Base-by-base conservation (phyloP, 2,329 filamentous ascomycete species). In the Penicillium palitans region DNA sequence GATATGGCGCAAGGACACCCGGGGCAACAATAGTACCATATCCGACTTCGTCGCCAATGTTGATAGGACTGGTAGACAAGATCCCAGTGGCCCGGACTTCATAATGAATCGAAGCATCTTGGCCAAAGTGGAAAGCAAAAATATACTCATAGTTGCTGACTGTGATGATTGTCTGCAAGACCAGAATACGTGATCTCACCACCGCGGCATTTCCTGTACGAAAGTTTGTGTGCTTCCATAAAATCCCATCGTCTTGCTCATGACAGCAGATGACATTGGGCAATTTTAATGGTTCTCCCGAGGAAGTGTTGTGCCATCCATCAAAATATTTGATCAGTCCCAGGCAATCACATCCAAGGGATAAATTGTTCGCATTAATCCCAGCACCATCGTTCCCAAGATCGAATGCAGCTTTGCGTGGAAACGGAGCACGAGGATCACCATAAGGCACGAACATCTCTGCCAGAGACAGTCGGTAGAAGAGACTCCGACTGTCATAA, bases 401-500 rank as follows among this genome's bases (percentile, higher is more conserved):
- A 55, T 80, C 78, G 51, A 80, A 80, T 4, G 78, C 78, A 17
- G 63, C 72, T 58, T 80, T 80, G 2, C 78, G 69, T 6, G 70
- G 72, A 58, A 75, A 79, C 2, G 78, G 78, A 29, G 68, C 63
- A 2, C 77, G 72, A 8, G 71, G 71, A 52, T 79, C 77, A 0
- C 72, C 78, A 46, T 80, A 80, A 0, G 77, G 78, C 2, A 79
- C 78, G 49, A 78, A 77, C 77, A 80, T 79, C 65, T 80, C 77
- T 6, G 73, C 68, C 10, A 79, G 62, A 2, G 74, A 75, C 3
- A 80, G 62, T 1, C 77, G 71, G 53, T 79, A 78, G 62, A 79
- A 79, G 8, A 78, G 49, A 33, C 68, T 74, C 3, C 75, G 72
- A 2, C 67, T 65, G 45, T 76, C 74, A 52, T 78, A 79, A 10